These are phyloP conservation scores for Podospora anserina DNA, from an alignment of 495 filamentous ascomycete species.

Conservation along the genomic window DNA sequence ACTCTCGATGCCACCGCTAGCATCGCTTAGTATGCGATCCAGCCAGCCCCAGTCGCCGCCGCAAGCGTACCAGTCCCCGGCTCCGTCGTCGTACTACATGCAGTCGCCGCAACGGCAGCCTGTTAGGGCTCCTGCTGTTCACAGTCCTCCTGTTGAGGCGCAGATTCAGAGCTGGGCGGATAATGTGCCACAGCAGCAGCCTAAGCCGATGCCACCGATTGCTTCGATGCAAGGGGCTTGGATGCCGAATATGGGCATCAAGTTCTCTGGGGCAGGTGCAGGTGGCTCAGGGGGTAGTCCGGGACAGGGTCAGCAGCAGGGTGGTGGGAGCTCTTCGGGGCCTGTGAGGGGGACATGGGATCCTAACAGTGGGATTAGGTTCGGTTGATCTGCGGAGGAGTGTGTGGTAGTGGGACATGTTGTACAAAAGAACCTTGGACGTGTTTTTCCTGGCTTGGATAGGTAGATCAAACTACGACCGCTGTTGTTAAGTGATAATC, in stretches of 20 bases:
- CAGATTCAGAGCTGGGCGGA: slow-evolving; percentile 50
- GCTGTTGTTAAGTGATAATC: no score
- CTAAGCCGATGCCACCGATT: slow-evolving; percentile 46
- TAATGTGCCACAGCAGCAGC: slow-evolving; percentile 53
- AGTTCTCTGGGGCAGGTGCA: slow-evolving; percentile 48
- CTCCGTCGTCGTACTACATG: slow-evolving; percentile 26
- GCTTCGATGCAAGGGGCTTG: slow-evolving; percentile 56
- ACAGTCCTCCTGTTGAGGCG: slow-evolving; percentile 37
- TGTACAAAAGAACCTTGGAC: neutral
- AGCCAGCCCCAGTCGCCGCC: slow-evolving; percentile 11
- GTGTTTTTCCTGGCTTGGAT: no score
- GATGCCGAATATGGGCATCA: slow-evolving; percentile 76
- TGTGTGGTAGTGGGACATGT: no score
- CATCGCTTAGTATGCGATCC: slow-evolving; percentile 40
- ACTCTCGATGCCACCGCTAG: slow-evolving; percentile 49
- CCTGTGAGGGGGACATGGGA: slow-evolving; percentile 52
- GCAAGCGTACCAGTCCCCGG: slow-evolving; percentile 18
- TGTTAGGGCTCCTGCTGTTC: slow-evolving; percentile 30
- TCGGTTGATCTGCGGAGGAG: slow-evolving; percentile 41
- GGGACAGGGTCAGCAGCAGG: slow-evolving; percentile 14
- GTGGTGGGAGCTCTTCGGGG: slow-evolving; percentile 9
- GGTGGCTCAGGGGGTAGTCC: slow-evolving; percentile 2
- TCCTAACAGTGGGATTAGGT: slow-evolving; percentile 59
- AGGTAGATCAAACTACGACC: no score
- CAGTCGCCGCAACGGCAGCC: slow-evolving; percentile 33